Evolutionary conservation across 2,329 filamentous ascomycete species (phyloP), one percentile per base, ranked within the genome.

Genomic region (Endoconidiophora polonica): DNA sequence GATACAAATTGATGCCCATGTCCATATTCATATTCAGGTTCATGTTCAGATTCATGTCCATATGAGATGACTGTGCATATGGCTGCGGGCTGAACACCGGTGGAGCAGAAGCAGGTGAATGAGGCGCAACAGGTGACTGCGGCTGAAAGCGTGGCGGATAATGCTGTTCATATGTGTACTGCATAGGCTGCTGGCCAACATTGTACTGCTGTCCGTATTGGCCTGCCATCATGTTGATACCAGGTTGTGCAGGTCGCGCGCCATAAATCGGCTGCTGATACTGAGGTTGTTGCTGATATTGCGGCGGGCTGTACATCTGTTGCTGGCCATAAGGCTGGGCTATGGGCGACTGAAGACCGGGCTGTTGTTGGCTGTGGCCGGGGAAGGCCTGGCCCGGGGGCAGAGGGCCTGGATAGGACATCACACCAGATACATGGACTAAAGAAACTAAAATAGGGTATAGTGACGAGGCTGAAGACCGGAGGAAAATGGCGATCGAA

Each of bases 331-430:
- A 50, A 37, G 55, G 53, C 45, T 55, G 54, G 37, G 58, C 58
- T 37, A 55, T 57, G 43, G 54, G 47, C 29, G 50, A 49, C 24
- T 50, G 44, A 26, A 52, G 12, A 3, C 50, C 46, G 10, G 57
- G 56, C 40, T 57, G 56, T 55, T 58, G 57, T 47, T 52, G 57
- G 58, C 59, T 55, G 55, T 58, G 55, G 41, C 51, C 44, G 29
- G 43, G 29, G 44, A 58, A 63, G 50, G 58, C 58, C 54, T 57
- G 58, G 55, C 58, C 59, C 51, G 59, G 52, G 53, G 59, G 59
- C 58, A 60, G 55, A 46, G 55, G 52, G 57, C 60, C 60, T 55
- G 58, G 57, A 58, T 62, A 65, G 57, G 59, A 65, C 62, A 68
- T 65, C 56, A 57, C 62, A 59, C 57, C 55, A 44, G 37, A 39